Evolutionary conservation across 345 rosid genomes (phyloP).

Genomic region (Erucastrum elatum): DNA sequence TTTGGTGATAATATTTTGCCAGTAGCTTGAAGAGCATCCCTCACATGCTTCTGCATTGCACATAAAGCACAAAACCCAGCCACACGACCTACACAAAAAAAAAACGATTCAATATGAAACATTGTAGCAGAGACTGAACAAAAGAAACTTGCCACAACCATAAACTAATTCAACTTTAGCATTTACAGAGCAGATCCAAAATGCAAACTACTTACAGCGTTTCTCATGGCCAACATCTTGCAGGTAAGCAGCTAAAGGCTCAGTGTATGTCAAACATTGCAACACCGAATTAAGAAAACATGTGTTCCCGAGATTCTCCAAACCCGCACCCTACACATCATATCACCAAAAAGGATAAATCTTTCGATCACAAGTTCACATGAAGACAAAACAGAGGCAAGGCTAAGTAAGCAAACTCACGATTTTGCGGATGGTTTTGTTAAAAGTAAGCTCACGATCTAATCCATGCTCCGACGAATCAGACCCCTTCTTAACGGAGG

Average conservation of each 20-base stretch:
- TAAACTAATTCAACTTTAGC: background rate
- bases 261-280: slow-evolving; percentile 94
- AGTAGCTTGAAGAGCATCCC: slow-evolving; percentile 66
- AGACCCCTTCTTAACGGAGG: slow-evolving; percentile 44
- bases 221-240: slow-evolving; percentile 78
- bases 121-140: background rate
- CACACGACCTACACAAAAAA: slow-evolving; percentile 65
- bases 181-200: background rate
- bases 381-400: no score
- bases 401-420: no score
- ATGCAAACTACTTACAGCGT: slow-evolving; percentile 57
- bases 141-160: background rate
- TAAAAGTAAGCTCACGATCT: slow-evolving; percentile 71
- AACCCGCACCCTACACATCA: slow-evolving; percentile 92
- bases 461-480: slow-evolving; percentile 56
- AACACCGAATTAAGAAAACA: slow-evolving; percentile 94
- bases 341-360: no score
- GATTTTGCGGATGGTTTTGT: slow-evolving; percentile 65
- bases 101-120: slow-evolving; percentile 21
- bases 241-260: slow-evolving; percentile 89
- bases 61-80: slow-evolving; percentile 97
- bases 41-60: slow-evolving; percentile 95
- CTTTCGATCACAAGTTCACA: no score
- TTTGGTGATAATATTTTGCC: slow-evolving; percentile 81
- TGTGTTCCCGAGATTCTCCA: slow-evolving; percentile 93